A percentile compares a stretch with the other conserved stretches of the same genome.
phyloP scores from a whole-genome alignment of 108 stramenopile genomes.

The Nitzschia sp. region DNA sequence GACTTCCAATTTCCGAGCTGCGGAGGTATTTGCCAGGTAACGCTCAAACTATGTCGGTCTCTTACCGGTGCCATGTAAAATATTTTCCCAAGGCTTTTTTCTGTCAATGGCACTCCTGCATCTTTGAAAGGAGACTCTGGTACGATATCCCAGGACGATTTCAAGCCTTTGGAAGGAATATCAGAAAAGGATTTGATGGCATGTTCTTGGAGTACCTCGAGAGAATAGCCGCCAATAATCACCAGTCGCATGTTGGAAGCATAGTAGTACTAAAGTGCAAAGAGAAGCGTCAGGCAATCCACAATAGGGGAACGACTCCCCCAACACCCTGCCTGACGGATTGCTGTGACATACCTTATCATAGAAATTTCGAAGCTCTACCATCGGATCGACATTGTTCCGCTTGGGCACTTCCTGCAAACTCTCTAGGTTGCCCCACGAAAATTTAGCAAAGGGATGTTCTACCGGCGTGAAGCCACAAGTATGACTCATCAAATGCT shows the following conservation, averaged over 20 bases:
- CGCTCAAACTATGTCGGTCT: constrained; percentile 60
- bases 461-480: constrained; percentile 47
- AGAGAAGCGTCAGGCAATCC: background rate
- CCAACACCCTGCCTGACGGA: background rate
- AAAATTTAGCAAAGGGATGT: constrained; percentile 72
- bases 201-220: constrained; percentile 71
- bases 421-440: constrained; percentile 79
- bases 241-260: constrained; percentile 86
- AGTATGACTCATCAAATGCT: constrained; percentile 73
- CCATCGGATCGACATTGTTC: constrained; percentile 60
- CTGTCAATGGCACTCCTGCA: constrained; percentile 59
- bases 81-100: constrained; percentile 45
- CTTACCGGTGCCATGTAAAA: constrained; percentile 76
- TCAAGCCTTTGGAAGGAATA: constrained; percentile 52
- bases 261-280: constrained; percentile 64
- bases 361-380: constrained; percentile 70
- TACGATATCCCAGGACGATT: constrained; percentile 32
- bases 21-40: constrained; percentile 80
- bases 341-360: constrained; percentile 34
- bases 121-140: constrained; percentile 20
- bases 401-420: constrained; percentile 60
- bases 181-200: constrained; percentile 62
- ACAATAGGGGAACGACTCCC: background rate
- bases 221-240: constrained; percentile 84
- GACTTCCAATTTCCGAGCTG: constrained; percentile 62